Evolutionary conservation across 192 early-diverging fungal species (phyloP), one percentile per base, ranked within the genome.

Genomic region (Funneliformis geosporum): DNA sequence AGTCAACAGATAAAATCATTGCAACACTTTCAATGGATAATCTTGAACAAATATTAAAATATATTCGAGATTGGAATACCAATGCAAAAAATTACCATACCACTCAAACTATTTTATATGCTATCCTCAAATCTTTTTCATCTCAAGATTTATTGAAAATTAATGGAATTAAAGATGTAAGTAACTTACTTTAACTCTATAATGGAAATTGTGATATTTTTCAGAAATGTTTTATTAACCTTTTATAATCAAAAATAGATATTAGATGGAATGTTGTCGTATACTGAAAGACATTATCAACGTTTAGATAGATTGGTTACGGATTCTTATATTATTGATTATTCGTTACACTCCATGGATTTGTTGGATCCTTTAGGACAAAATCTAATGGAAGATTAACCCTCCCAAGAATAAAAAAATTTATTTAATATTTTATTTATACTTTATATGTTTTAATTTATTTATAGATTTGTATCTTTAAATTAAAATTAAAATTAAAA

Each of bases 1-100:
- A 65, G 14, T 84, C 87, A 5, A 89, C 96, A 14, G 95, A 96
- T 82, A 83, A 89, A 33, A 91, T 94, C 25, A 82, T 97, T 55
- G 82, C 82, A 46, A 84, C 89, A 25, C 83, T 96, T 38, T 85
- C 90, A 0, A 80, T 78, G 3, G 91, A 91, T 23, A 89, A 97
- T 79, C 83, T 98, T 27, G 92, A 92, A 61, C 91, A 94, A 67
- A 81, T 99, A 23, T 84, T 98, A 65, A 82, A 84, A 8, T 97
- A 95, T 83, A 91, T 97, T 62, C 90, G 95, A 70, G 92, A 95
- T 84, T 99, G 96, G 97, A 99, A 98, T 88, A 97, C 97, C 6
- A 94, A 96, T 78, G 89, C 92, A 16, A 94, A 92, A 84, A 89
- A 93, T 82, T 88, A 93, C 21, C 83, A 85, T 50, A 85, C 92